These are phyloP conservation scores for Galerina sulciceps DNA, from an alignment of 768 basidiomycete species.

Conservation along the genomic window DNA sequence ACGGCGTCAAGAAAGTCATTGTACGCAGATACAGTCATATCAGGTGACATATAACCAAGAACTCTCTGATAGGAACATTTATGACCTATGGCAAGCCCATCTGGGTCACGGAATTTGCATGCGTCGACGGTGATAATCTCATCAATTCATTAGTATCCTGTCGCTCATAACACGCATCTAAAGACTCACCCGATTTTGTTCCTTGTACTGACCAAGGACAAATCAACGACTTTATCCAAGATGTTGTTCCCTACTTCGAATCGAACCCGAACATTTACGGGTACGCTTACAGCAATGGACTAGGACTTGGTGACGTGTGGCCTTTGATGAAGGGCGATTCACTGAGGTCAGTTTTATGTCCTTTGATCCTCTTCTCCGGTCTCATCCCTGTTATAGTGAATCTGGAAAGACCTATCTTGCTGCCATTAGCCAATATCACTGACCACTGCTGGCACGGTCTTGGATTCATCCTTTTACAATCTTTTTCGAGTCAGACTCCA, in stretches of 20 bases:
- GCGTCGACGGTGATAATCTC: constrained; percentile 42
- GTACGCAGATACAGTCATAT: constrained; percentile 26
- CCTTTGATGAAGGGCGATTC: constrained; percentile 41
- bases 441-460: not conserved
- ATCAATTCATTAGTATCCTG: not conserved
- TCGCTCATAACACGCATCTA: not conserved
- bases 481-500: not conserved
- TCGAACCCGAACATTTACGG: constrained; percentile 38
- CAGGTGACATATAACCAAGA: too few species aligned
- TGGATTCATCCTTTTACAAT: too few species aligned
- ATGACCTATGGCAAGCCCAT: constrained; percentile 48
- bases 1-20: constrained; percentile 46
- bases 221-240: constrained; percentile 45
- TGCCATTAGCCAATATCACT: constrained; percentile 43
- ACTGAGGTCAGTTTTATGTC: constrained; percentile 32
- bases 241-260: constrained; percentile 44
- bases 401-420: constrained; percentile 46
- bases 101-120: constrained; percentile 55
- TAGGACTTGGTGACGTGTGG: constrained; percentile 50
- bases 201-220: constrained; percentile 48
- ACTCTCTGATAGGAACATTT: constrained; percentile 38
- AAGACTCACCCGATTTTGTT: constrained; percentile 41
- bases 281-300: constrained; percentile 53
- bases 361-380: not conserved
- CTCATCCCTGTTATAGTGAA: constrained; percentile 27